A percentile compares a stretch with the other conserved stretches of the same genome.
Evolutionary conservation across 352 stramenopile species (phyloP).

Genomic region (Phytopythium ostracodes): DNA sequence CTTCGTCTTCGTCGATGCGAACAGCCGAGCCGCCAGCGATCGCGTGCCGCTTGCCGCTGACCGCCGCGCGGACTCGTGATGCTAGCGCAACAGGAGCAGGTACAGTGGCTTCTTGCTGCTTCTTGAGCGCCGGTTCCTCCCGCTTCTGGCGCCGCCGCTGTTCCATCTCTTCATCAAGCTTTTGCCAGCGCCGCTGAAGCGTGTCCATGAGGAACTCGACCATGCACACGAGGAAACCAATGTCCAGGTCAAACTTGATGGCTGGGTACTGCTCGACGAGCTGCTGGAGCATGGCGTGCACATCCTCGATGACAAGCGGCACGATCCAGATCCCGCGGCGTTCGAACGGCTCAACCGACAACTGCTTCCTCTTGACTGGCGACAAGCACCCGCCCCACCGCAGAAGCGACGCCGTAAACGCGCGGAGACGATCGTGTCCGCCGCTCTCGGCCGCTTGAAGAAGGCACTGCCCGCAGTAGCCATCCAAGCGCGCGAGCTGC

Average conservation of each 20-base stretch:
- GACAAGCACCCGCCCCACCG: conserved; percentile 63
- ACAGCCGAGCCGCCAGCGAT: neutral
- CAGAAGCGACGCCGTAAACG: conserved; percentile 73
- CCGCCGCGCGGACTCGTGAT: conserved; percentile 1
- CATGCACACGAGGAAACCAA: conserved; percentile 66
- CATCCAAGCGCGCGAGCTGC: conserved; percentile 71
- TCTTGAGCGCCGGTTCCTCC: conserved; percentile 2
- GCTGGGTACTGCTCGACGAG: conserved; percentile 54
- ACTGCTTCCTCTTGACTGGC: conserved; percentile 19
- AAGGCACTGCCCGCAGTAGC: conserved; percentile 78
- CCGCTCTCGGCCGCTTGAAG: conserved; percentile 73
- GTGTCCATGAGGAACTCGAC: conserved; percentile 75
- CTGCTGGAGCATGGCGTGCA: conserved; percentile 42
- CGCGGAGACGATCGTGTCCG: conserved; percentile 74
- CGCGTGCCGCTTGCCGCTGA: conserved; percentile 10
- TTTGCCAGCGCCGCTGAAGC: conserved; percentile 50
- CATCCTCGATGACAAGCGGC: conserved; percentile 53
- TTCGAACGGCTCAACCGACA: conserved; percentile 60
- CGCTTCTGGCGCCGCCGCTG: neutral
- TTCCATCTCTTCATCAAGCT: conserved; percentile 28
- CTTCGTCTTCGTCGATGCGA: neutral
- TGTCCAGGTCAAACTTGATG: conserved; percentile 72
- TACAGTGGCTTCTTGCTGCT: conserved; percentile 1
- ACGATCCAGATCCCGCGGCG: conserved; percentile 65
- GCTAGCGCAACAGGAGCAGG: neutral